Evolutionary conservation across 805 yeast genomes (phyloP), one percentile per base, ranked within the genome.

Genomic region (Saturnispora ahearnii): DNA sequence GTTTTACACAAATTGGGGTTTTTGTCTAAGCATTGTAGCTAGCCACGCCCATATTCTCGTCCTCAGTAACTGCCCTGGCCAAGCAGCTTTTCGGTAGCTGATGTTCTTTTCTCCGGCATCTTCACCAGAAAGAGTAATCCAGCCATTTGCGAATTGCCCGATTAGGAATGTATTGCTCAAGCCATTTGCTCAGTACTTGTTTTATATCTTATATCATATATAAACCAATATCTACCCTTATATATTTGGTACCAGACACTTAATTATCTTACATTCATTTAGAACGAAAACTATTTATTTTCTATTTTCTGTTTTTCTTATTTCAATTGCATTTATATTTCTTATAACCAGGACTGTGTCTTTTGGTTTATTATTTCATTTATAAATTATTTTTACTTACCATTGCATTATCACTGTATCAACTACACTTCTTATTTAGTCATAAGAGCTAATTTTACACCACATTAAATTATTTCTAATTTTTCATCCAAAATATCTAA

Each of bases 161-260:
- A 49, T 31, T 15, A 32, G 46, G 50, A 47, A 52, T 34, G 53
- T 46, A 44, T 34, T 40, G 18, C 44, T 44, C 28, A 15, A 41
- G 48, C 46, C 53, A 50, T 42, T 18, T 41, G 45, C 46, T 41
- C 41, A 31, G 15, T 24, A n/a, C 41, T 13, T 38, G 18, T 10
- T 9, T 12, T n/a, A 36, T 18, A 22, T 36, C 24, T 29, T 41
- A n/a, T 9, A 26, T 26, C 21, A 31, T 41, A 41, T 41, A 41
- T 41, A 41, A 26, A 18, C 21, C 12, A 13, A 36, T 10, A 7
- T 18, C 18, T 9, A 18, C 24, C 40, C 21, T 36, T 36, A 22
- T 21, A 15, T 10, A 18, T 36, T 36, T 26, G 29, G 2, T 26
- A 4, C 13, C 8, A 15, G 22, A 36, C 40, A 36, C n/a, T 36